Percentiles rank a stretch among this genome's conserved stretches.
phyloP scores from a whole-genome alignment of 1,284 basidiomycete species.

The Papiliotrema nemorosa region DNA sequence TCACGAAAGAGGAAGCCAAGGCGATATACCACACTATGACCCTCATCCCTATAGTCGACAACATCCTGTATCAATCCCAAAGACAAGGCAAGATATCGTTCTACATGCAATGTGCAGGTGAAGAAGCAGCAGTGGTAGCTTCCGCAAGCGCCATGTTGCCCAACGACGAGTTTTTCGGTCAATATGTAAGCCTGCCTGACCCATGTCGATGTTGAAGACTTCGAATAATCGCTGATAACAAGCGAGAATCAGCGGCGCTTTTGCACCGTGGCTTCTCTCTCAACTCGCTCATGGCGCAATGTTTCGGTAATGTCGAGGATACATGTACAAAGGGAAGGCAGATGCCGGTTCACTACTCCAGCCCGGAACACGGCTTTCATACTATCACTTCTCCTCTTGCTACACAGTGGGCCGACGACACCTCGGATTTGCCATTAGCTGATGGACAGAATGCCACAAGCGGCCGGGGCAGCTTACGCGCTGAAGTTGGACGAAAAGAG shows the following conservation, averaged over 20 bases:
- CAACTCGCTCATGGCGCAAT: slow-evolving; percentile 76
- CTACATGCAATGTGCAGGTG: slow-evolving; percentile 72
- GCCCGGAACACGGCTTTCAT: slow-evolving; percentile 78
- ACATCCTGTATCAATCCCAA: slow-evolving; percentile 84
- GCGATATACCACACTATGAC: slow-evolving; percentile 79
- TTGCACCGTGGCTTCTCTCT: slow-evolving; percentile 79
- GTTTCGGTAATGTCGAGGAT: slow-evolving; percentile 80
- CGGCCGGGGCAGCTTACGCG: slow-evolving; percentile 87
- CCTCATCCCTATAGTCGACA: slow-evolving; percentile 79
- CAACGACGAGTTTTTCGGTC: slow-evolving; percentile 68
- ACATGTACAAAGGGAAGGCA: slow-evolving; percentile 78
- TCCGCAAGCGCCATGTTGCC: slow-evolving; percentile 76
- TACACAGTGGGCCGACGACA: slow-evolving; percentile 58
- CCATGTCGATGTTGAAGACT: background rate
- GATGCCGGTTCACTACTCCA: slow-evolving; percentile 90
- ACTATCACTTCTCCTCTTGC: slow-evolving; percentile 91
- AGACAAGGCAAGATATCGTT: slow-evolving; percentile 92
- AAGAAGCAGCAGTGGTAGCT: slow-evolving; percentile 88
- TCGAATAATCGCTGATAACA: slow-evolving; percentile 39
- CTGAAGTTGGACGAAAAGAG: slow-evolving; percentile 73
- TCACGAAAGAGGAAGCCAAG: slow-evolving; percentile 67
- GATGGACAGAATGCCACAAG: slow-evolving; percentile 68
- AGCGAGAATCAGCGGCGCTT: slow-evolving; percentile 85
- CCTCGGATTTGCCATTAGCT: background rate
- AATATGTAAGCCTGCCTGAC: slow-evolving; percentile 52